Evolutionary conservation across 129 eudicot species (phyloP).

Genomic region (carrot (Daucus carota)): DH1_v3.0 NC_030382.2:57330501-57331000

Average conservation of each 20-base stretch:
- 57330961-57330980: slow-evolving; percentile 7
- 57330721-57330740: slow-evolving; percentile 31
- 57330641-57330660: background rate
- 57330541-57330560: background rate
- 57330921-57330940: slow-evolving; percentile 68
- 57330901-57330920: slow-evolving; percentile 80
- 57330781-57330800: slow-evolving; percentile 11
- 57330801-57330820: background rate
- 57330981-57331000: background rate
- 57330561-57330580: background rate
- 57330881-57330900: slow-evolving; percentile 37
- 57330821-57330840: background rate
- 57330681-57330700: slow-evolving; percentile 48
- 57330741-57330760: slow-evolving; percentile 75
- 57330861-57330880: slow-evolving; percentile 72
- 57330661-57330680: background rate
- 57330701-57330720: no score
- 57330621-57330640: background rate
- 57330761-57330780: slow-evolving; percentile 24
- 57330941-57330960: slow-evolving; percentile 88
- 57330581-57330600: background rate
- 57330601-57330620: background rate
- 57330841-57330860: slow-evolving; percentile 71
- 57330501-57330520: background rate
- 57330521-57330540: background rate